phyloP scores from a whole-genome alignment of 371 early-diverging fungal species.

The Mortierella sp. region DNA sequence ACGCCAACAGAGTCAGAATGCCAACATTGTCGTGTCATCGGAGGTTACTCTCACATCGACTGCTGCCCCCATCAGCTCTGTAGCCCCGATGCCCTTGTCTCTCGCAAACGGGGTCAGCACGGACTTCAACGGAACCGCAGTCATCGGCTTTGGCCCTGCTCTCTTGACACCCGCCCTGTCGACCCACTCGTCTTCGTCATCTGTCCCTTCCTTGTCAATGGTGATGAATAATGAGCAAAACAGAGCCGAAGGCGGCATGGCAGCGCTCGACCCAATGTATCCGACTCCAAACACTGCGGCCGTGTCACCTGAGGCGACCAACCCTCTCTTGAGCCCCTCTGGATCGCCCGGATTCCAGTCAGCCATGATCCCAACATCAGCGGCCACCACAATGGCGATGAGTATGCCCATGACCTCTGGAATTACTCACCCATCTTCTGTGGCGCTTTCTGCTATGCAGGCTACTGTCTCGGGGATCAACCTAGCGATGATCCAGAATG shows the following conservation, averaged over 20 bases:
- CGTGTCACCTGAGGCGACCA: slow-evolving; percentile 10
- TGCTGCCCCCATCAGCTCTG: neutral
- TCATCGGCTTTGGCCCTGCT: slow-evolving; percentile 25
- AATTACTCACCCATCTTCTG: slow-evolving; percentile 15
- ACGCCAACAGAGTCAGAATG: slow-evolving; percentile 51
- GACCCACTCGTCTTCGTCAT: slow-evolving; percentile 35
- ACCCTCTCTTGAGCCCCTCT: slow-evolving; percentile 21
- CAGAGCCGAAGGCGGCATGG: slow-evolving; percentile 20
- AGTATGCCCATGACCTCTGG: slow-evolving; percentile 23
- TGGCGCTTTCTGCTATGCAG: slow-evolving; percentile 28
- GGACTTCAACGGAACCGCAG: neutral
- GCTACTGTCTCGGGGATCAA: slow-evolving; percentile 12
- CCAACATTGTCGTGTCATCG: neutral
- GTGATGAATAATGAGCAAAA: slow-evolving; percentile 23
- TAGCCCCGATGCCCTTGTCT: slow-evolving; percentile 18
- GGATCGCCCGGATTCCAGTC: slow-evolving; percentile 41
- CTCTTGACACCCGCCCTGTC: slow-evolving; percentile 40
- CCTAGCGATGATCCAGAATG: slow-evolving; percentile 36
- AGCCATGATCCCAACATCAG: slow-evolving; percentile 17
- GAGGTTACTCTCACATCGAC: neutral
- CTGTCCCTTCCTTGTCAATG: slow-evolving; percentile 42
- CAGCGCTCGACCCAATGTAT: slow-evolving; percentile 29
- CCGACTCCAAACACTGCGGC: slow-evolving; percentile 8
- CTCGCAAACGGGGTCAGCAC: slow-evolving; percentile 9
- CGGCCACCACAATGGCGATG: slow-evolving; percentile 20